phyloP scores from a whole-genome alignment of 805 yeast genomes.

The Pichia occidentalis region DNA sequence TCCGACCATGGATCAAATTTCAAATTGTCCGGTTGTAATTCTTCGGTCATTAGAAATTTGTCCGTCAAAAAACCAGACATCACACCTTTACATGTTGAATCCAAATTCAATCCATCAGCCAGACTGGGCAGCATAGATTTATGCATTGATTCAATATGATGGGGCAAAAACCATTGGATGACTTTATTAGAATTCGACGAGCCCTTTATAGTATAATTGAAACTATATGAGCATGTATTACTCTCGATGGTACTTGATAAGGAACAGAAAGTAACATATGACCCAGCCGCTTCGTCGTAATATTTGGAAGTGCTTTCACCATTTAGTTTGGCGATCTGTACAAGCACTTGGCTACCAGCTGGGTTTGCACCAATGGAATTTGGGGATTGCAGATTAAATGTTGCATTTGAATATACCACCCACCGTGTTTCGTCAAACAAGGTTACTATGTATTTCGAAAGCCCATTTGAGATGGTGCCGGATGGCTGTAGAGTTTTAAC shows the following conservation, averaged over 20 bases:
- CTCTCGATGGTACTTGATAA: conserved; percentile 34
- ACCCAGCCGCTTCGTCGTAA: conserved; percentile 66
- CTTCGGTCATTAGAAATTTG: conserved; percentile 25
- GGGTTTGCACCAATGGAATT: conserved; percentile 32
- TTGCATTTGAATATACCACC: conserved; percentile 46
- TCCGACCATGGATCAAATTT: conserved; percentile 55
- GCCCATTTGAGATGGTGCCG: conserved; percentile 33
- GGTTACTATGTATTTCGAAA: conserved; percentile 48
- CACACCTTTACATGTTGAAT: conserved; percentile 48
- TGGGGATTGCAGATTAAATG: conserved; percentile 18
- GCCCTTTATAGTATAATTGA: conserved; percentile 32
- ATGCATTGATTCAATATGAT: conserved; percentile 36
- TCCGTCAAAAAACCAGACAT: conserved; percentile 42
- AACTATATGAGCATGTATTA: conserved; percentile 28
- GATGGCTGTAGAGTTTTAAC: conserved; percentile 41
- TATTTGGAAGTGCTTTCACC: conserved; percentile 29
- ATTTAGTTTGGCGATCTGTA: conserved; percentile 46
- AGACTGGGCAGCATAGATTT: conserved; percentile 19
- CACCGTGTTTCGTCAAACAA: conserved; percentile 55
- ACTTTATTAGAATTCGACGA: conserved; percentile 18
- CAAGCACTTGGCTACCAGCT: conserved; percentile 33
- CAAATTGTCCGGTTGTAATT: conserved; percentile 29
- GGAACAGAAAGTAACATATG: conserved; percentile 44
- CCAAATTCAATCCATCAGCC: conserved; percentile 30
- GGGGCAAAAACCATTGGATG: conserved; percentile 48